A percentile compares a stretch with the other conserved stretches of the same genome.
Evolutionary conservation across 176 grass and related monocot genomes (phyloP).

Genomic region (Cocos nucifera): DNA sequence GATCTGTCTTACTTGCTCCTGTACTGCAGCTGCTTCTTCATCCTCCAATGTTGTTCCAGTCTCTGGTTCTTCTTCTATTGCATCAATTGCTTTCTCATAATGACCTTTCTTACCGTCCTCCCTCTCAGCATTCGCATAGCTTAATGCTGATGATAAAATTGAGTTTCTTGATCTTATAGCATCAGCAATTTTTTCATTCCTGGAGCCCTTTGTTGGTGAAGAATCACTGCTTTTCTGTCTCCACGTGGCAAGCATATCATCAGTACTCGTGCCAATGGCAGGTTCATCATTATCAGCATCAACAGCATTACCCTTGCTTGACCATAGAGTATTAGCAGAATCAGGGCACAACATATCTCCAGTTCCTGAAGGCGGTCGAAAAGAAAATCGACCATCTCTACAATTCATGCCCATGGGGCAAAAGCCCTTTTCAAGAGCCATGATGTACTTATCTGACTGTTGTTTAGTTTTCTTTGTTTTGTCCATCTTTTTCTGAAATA

Average conservation of each 20-base stretch:
- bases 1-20: slow-evolving; percentile 97
- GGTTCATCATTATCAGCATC: slow-evolving; percentile 41
- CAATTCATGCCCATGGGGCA: slow-evolving; percentile 26
- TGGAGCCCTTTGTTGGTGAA: slow-evolving; percentile 61
- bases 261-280: slow-evolving; percentile 50
- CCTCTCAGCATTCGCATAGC: slow-evolving; percentile 51
- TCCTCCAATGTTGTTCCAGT: slow-evolving; percentile 61
- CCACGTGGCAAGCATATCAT: slow-evolving; percentile 86
- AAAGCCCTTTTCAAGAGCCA: slow-evolving; percentile 32
- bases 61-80: slow-evolving; percentile 57
- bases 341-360: slow-evolving; percentile 34
- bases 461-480: slow-evolving; percentile 36
- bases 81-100: slow-evolving; percentile 52
- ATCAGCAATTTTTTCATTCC: slow-evolving; percentile 64
- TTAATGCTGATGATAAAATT: slow-evolving; percentile 47
- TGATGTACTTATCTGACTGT: slow-evolving; percentile 25
- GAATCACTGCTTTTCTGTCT: slow-evolving; percentile 75
- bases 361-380: slow-evolving; percentile 59
- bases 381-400: slow-evolving; percentile 56
- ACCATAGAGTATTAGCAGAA: slow-evolving; percentile 43
- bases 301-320: slow-evolving; percentile 46
- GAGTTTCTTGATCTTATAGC: slow-evolving; percentile 70
- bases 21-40: slow-evolving; percentile 88
- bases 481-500: slow-evolving; percentile 17
- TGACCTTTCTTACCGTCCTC: slow-evolving; percentile 51